phyloP scores from a whole-genome alignment of 2,329 filamentous ascomycete genomes.

The Tricladium varicosporioides region DNA sequence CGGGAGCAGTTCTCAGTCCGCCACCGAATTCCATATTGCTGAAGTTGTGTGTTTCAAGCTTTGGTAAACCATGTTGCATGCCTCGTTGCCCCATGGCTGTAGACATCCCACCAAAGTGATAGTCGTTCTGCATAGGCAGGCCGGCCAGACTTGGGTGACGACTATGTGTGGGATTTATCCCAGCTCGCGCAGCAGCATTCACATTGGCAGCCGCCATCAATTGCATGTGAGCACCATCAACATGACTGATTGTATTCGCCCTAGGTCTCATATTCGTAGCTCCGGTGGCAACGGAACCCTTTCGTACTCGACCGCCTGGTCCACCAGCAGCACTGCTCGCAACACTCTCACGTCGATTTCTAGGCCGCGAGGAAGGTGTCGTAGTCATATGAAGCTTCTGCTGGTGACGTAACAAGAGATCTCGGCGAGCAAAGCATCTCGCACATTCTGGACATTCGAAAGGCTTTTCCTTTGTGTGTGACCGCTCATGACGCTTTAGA shows the following conservation, averaged over 20 bases:
- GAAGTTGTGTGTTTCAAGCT: conserved; percentile 77
- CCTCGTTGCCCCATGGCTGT: conserved; percentile 64
- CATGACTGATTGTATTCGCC: conserved; percentile 94
- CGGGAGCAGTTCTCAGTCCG: conserved; percentile 76
- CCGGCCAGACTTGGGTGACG: conserved; percentile 75
- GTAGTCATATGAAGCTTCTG: conserved; percentile 97
- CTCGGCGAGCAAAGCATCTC: conserved; percentile 89
- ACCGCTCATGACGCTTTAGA: conserved; percentile 93
- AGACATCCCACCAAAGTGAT: conserved; percentile 73
- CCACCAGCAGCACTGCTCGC: conserved; percentile 66
- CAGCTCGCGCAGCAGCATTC: conserved; percentile 47
- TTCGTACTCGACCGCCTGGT: conserved; percentile 71
- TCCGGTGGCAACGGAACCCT: conserved; percentile 78
- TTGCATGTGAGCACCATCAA: conserved; percentile 74
- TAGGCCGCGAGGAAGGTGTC: conserved; percentile 80
- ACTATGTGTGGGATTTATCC: conserved; percentile 53
- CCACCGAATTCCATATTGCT: conserved; percentile 61
- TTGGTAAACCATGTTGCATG: conserved; percentile 67
- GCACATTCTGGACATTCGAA: conserved; percentile 96
- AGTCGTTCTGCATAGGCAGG: conserved; percentile 58
- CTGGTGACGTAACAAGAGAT: conserved; percentile 90
- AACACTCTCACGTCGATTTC: conserved; percentile 85
- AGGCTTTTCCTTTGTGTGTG: conserved; percentile 96
- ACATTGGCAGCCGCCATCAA: conserved; percentile 62
- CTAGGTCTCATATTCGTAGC: conserved; percentile 73